These are phyloP conservation scores for Penicillium silybi DNA, from an alignment of 495 filamentous ascomycete genomes.

Conservation along the genomic window DNA sequence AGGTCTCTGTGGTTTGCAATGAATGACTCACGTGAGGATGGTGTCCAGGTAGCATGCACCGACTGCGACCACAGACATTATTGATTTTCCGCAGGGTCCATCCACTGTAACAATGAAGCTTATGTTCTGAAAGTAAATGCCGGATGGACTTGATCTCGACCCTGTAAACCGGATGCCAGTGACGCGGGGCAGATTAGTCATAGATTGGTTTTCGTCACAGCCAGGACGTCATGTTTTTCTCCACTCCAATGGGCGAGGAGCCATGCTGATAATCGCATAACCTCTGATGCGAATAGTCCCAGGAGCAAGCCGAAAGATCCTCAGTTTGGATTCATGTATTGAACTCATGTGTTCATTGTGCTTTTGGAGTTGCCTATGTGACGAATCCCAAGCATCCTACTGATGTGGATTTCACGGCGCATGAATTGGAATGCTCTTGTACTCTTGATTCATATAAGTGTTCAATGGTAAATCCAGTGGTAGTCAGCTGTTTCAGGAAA, in stretches of 20 bases:
- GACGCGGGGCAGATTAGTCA: slow-evolving; percentile 13
- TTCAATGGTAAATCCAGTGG: not conserved
- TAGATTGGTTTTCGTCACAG: not conserved
- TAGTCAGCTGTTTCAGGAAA: not conserved
- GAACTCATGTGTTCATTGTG: not conserved
- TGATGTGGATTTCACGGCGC: not conserved
- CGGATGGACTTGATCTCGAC: not conserved
- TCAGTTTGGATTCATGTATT: no score
- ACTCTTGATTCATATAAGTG: not conserved
- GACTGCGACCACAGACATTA: slow-evolving; percentile 52
- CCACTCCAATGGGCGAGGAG: not conserved
- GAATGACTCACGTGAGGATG: slow-evolving; percentile 55
- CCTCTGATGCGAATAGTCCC: not conserved
- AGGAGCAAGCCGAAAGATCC: not conserved
- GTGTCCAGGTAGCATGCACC: slow-evolving; percentile 68
- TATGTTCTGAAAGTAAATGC: not conserved
- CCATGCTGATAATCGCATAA: not conserved
- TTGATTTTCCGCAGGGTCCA: not conserved
- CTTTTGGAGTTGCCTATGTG: not conserved
- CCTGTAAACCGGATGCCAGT: not conserved
- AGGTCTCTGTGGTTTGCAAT: not conserved
- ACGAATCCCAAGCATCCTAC: not conserved
- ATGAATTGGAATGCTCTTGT: not conserved
- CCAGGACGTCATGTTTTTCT: not conserved
- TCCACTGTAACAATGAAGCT: not conserved